Percentiles rank a stretch among this genome's conserved stretches.
Evolutionary conservation across 257 asterid genomes (phyloP).

Genomic region (Echium plantagineum): DNA sequence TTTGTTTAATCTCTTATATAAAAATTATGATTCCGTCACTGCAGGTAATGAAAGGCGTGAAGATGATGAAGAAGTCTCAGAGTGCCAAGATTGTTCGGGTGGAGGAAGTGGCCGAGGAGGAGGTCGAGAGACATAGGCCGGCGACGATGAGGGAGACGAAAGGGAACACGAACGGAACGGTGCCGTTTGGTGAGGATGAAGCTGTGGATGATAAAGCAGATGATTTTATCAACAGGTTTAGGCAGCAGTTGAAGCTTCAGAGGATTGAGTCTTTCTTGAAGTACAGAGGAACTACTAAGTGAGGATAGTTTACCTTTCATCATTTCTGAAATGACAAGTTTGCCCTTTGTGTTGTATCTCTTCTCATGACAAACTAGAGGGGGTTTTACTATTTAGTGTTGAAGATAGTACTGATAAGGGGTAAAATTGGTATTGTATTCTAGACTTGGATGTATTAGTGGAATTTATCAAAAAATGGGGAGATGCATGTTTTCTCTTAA

Average conservation of each 20-base stretch:
- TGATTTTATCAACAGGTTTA: conserved; percentile 49
- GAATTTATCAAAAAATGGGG: too few species aligned
- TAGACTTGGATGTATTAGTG: too few species aligned
- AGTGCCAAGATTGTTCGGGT: conserved; percentile 29
- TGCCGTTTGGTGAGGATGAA: conserved; percentile 29
- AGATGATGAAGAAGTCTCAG: conserved; percentile 31
- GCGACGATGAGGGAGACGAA: conserved; percentile 29
- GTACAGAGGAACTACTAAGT: conserved; percentile 30
- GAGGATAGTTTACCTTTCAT: conserved; percentile 10
- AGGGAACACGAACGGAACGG: background rate
- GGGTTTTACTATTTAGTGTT: too few species aligned
- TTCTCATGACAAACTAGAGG: too few species aligned
- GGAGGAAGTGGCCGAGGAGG: background rate
- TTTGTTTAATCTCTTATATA: too few species aligned
- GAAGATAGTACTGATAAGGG: too few species aligned
- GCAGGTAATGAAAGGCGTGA: background rate
- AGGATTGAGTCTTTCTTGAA: conserved; percentile 51
- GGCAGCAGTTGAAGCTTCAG: conserved; percentile 61
- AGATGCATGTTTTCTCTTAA: too few species aligned
- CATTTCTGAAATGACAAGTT: background rate
- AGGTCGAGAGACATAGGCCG: conserved; percentile 24
- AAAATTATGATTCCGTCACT: too few species aligned
- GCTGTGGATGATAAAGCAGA: conserved; percentile 52
- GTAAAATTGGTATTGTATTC: too few species aligned
- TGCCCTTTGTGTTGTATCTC: background rate